These are phyloP conservation scores for Yamadazyma sp. DNA, from an alignment of 1,139 yeast species.

Conservation along the genomic window DNA sequence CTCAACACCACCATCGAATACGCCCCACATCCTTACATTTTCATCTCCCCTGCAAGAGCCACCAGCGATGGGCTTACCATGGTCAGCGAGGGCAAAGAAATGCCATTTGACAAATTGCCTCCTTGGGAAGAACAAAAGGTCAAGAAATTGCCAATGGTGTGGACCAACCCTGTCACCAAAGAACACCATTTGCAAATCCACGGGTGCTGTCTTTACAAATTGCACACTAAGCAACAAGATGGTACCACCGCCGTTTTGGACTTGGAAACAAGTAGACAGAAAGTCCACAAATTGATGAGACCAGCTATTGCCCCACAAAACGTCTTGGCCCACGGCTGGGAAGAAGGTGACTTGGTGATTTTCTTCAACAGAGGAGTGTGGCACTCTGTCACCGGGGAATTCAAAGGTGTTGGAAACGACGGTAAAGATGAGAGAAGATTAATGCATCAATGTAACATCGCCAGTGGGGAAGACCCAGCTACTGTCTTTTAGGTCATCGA, in stretches of 20 bases:
- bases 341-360: constrained; percentile 77
- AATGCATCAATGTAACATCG: constrained; percentile 93
- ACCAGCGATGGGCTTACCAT: constrained; percentile 84
- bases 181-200: constrained; percentile 82
- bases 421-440: constrained; percentile 72
- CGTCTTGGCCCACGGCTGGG: constrained; percentile 82
- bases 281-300: constrained; percentile 70
- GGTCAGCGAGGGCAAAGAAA: constrained; percentile 77
- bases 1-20: constrained; percentile 75
- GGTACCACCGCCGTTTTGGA: constrained; percentile 51
- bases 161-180: constrained; percentile 90
- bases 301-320: constrained; percentile 78
- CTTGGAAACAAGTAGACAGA: constrained; percentile 69
- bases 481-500: constrained; percentile 7
- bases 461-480: constrained; percentile 71
- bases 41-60: constrained; percentile 76
- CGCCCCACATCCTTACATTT: constrained; percentile 90
- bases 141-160: constrained; percentile 77
- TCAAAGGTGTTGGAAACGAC: constrained; percentile 43
- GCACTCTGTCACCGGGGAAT: constrained; percentile 90
- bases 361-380: constrained; percentile 86
- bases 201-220: constrained; percentile 76
- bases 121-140: constrained; percentile 77
- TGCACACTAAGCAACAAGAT: constrained; percentile 54
- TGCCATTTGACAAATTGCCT: constrained; percentile 65